These are phyloP conservation scores for Fusarium albosuccineum DNA, from an alignment of 2,329 filamentous ascomycete species.

Conservation along the genomic window DNA sequence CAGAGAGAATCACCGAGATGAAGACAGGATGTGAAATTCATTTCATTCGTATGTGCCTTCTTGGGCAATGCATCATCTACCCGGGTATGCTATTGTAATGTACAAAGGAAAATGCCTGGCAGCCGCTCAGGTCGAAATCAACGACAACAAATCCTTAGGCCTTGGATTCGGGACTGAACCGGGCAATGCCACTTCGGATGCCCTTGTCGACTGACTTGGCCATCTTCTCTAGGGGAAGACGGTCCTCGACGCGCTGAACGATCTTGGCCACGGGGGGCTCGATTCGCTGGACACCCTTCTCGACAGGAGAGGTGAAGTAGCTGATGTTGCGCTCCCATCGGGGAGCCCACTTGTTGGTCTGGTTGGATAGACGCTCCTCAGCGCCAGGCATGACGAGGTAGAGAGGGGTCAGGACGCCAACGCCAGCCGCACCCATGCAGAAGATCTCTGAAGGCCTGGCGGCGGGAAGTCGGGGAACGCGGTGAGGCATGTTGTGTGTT, in stretches of 20 bases:
- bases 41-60: conserved; percentile 28
- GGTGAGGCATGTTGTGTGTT: conserved; percentile 60
- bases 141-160: conserved; percentile 15
- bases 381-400: conserved; percentile 70
- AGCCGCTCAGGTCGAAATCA: conserved; percentile 4
- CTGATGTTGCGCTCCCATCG: conserved; percentile 71
- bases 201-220: conserved; percentile 62
- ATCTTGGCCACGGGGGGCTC: conserved; percentile 62
- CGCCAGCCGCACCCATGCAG: conserved; percentile 66
- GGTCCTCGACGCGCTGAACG: conserved; percentile 60
- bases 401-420: conserved; percentile 67
- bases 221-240: conserved; percentile 64
- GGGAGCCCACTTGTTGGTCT: conserved; percentile 70
- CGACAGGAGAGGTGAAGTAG: conserved; percentile 63
- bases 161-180: conserved; percentile 50
- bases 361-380: conserved; percentile 65
- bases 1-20: neutral
- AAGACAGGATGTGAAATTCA: neutral
- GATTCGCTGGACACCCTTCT: conserved; percentile 62
- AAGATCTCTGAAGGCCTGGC: conserved; percentile 63
- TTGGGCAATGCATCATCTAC: conserved; percentile 23
- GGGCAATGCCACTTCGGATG: conserved; percentile 62
- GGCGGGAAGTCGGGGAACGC: conserved; percentile 62
- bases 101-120: conserved; percentile 33
- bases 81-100: conserved; percentile 40